Base-by-base conservation (phyloP, 768 basidiomycete genomes). In the Termitomyces sp. region DNA sequence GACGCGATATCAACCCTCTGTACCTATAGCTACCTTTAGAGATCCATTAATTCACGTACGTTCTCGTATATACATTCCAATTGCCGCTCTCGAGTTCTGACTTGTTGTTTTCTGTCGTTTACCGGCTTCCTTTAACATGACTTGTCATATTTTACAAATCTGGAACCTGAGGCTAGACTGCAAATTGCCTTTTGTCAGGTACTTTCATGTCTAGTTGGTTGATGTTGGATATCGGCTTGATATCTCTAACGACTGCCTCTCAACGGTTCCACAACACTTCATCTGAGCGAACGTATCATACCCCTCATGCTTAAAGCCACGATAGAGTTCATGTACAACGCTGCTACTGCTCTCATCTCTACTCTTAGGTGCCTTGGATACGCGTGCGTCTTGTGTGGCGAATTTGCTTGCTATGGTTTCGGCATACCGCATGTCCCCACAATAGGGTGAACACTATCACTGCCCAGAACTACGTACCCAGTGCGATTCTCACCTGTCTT, bases 311-410 rank as follows among this genome's bases (percentile, higher is more conserved):
- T 19, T 43, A 5, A 23, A 23, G 12, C 42, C 10, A 43, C 48
- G 15, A 30, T 17, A 43, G 41, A 43, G 17, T 14, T 33, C 19
- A 17, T 43, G 12, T 15, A 2, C 19, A 30, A 21, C 10, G 42
- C 48, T 5, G 57, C 53, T 23, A 14, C 23, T 19, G 19, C 54
- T 12, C 38, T 59, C 10, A 38, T 52, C 23, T 19, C 50, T 5
- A 45, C 44, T 14, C 17, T 62, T 2, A 42, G 30, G 14, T n/a
- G 31, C 35, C 43, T 58, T 12, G 62, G 43, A 42, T 55, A 60
- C 23, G 33, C 43, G 19, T 59, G 52, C 42, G 58, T 55, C 26
- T 38, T 60, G 7, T 53, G 47, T 23, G 61, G 61, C 14, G 61
- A 62, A 28, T 23, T 60, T 17, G 56, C 51, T n/a, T 60, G 51